phyloP scores from a whole-genome alignment of 1,139 yeast genomes.

The Hansenula sp. region DNA sequence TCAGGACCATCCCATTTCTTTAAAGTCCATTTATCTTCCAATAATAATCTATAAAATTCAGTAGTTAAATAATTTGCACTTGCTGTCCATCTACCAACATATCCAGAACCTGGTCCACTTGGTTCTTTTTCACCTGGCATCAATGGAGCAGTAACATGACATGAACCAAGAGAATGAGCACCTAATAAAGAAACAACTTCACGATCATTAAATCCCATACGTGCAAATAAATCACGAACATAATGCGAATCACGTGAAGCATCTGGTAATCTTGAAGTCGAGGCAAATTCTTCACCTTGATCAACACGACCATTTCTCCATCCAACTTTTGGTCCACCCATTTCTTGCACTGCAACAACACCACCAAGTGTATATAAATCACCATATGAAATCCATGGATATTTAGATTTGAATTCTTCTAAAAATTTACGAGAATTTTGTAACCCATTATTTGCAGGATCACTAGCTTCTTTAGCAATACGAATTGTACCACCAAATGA shows the following conservation, averaged over 20 bases:
- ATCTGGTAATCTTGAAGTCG: constrained; percentile 80
- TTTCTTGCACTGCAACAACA: constrained; percentile 79
- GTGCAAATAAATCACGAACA: constrained; percentile 60
- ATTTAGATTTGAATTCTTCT: constrained; percentile 52
- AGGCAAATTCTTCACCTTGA: constrained; percentile 39
- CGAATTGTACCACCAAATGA: constrained; percentile 85
- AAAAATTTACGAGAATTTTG: constrained; percentile 63
- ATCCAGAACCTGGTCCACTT: constrained; percentile 50
- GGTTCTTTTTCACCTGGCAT: constrained; percentile 24
- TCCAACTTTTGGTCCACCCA: constrained; percentile 79
- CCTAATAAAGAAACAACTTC: constrained; percentile 87
- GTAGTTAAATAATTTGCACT: constrained; percentile 81
- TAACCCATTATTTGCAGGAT: constrained; percentile 76
- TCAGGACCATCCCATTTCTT: constrained; percentile 72
- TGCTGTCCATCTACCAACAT: constrained; percentile 95
- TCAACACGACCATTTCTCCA: constrained; percentile 87
- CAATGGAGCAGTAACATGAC: constrained; percentile 49
- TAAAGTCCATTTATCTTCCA: constrained; percentile 73
- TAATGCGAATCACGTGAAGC: constrained; percentile 68
- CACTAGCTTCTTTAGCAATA: constrained; percentile 57
- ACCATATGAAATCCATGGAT: constrained; percentile 81
- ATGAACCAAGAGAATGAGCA: constrained; percentile 81
- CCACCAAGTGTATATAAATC: constrained; percentile 89
- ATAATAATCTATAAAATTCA: constrained; percentile 70
- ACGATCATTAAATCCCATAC: constrained; percentile 77